Base-by-base conservation (phyloP, 805 yeast genomes). In the Starmerella bombicola region DNA sequence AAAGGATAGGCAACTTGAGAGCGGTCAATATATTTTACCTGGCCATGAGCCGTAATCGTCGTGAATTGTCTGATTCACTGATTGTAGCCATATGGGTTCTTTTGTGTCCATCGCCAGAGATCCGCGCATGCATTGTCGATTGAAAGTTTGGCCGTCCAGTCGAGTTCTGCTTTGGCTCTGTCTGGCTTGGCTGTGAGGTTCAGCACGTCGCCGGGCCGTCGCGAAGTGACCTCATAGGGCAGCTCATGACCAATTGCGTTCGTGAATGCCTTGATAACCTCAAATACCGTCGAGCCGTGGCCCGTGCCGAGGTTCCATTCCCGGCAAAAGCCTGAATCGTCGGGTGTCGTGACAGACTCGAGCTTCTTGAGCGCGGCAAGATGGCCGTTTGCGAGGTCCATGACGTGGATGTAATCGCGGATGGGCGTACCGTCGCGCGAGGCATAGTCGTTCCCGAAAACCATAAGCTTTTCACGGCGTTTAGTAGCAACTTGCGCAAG, bases 221-320 rank as follows among this genome's bases (percentile, higher is more conserved):
- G 71, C 4, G 70, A 75, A 28, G 66, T 71, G n/a, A 80, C 66
- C 48, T 74, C 77, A 53, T 67, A 74, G 5, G 85, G 80, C 38
- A 81, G 66, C 25, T 70, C 66, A 34, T 68, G 63, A 29, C 84
- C 84, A 5, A 74, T 76, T 9, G 80, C 80, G 38, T 67, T 66
- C 52, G 73, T 67, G 58, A 80, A 81, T 1, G 80, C 76, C 40
- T 69, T 56, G 53, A 74, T 69, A 32, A 81, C 76, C 50, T 81
- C 85, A 42, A 79, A 65, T 4, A 81, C 93, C 1, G 88, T 78
- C 9, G 77, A 66, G n/a, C 93, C 93, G 20, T 63, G 70, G 23
- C 93, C 93, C 12, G 86, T 74, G 32, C 93, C 93, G 42, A 81
- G 68, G 56, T 81, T 81, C 91, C 91, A 81, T 56, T 74, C 88